Conservation (phyloP, 805 yeast species). For the Blastobotrys robertii region DNA sequence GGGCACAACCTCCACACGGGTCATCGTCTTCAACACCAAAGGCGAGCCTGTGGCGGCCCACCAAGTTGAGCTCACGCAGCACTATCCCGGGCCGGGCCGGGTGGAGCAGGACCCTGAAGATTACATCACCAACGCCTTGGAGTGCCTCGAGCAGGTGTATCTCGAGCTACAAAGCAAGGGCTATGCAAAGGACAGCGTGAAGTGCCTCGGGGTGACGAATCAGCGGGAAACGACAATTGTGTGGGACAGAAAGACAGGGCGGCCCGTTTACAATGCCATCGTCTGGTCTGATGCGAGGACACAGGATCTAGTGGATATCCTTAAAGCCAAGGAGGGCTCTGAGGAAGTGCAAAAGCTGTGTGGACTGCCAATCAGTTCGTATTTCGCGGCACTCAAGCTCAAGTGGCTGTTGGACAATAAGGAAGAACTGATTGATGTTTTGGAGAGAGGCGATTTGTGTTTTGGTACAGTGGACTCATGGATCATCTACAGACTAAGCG, state of each 20-base stretch:
- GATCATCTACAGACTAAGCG: conserved; percentile 77
- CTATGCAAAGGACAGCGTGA: conserved; percentile 36
- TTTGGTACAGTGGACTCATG: conserved; percentile 94
- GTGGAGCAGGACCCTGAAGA: conserved; percentile 87
- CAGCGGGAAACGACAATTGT: conserved; percentile 89
- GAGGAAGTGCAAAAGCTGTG: conserved; percentile 52
- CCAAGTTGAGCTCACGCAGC: conserved; percentile 71
- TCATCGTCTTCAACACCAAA: conserved; percentile 61
- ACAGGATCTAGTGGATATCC: conserved; percentile 53
- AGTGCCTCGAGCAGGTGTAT: conserved; percentile 46
- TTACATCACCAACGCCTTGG: conserved; percentile 67
- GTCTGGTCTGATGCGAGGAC: conserved; percentile 97
- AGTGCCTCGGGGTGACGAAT: conserved; percentile 80
- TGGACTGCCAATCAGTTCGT: conserved; percentile 84
- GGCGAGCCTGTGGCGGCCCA: conserved; percentile 72
- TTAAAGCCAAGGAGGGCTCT: conserved; percentile 46
- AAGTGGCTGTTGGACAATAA: conserved; percentile 84
- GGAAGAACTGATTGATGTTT: conserved; percentile 51
- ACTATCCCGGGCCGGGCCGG: conserved; percentile 46
- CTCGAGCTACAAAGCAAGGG: conserved; percentile 22
- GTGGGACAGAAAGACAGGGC: conserved; percentile 79
- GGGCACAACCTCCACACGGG: conserved; percentile 89
- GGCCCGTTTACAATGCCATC: conserved; percentile 77
- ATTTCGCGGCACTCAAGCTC: conserved; percentile 83
- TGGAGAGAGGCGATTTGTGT: conserved; percentile 70